These are phyloP conservation scores for Bombardia bombarda DNA, from an alignment of 495 filamentous ascomycete genomes.

Conservation along the genomic window DNA sequence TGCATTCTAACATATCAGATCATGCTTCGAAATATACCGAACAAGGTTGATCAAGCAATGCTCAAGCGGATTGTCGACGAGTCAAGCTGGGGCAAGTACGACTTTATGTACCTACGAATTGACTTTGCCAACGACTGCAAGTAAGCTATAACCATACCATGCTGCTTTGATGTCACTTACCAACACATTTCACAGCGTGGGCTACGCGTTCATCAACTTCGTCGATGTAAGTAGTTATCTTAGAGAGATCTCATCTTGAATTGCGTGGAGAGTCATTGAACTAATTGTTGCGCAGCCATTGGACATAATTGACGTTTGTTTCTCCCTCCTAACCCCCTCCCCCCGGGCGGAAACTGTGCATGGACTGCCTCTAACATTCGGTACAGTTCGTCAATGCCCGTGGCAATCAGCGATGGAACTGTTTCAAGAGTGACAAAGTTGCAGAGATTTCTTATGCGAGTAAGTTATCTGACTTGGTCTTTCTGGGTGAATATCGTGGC, in stretches of 20 bases:
- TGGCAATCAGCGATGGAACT: constrained; percentile 70
- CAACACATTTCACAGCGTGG: constrained; percentile 53
- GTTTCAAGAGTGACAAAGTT: constrained; percentile 75
- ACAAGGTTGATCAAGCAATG: constrained; percentile 74
- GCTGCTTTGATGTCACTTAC: no score
- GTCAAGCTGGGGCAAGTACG: constrained; percentile 71
- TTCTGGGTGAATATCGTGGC: background rate
- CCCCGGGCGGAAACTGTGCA: no score
- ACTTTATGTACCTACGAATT: constrained; percentile 94
- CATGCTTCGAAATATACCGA: constrained; percentile 95
- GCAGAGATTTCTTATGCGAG: constrained; percentile 92
- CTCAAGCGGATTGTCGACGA: constrained; percentile 74
- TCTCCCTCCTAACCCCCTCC: no score
- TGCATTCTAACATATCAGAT: constrained; percentile 47
- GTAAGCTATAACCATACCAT: constrained; percentile 42
- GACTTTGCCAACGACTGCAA: constrained; percentile 88
- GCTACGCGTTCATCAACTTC: constrained; percentile 98
- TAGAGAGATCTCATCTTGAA: no score
- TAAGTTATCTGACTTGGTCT: constrained; percentile 38
- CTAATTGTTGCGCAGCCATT: constrained; percentile 47
- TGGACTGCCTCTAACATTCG: constrained; percentile 28
- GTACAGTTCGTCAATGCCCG: constrained; percentile 66
- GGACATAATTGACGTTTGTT: constrained; percentile 62
- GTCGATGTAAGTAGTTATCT: constrained; percentile 61
- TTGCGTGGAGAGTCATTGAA: background rate